These are phyloP conservation scores for Fusarium sp. DNA, from an alignment of 2,329 filamentous ascomycete species.

Conservation along the genomic window DNA sequence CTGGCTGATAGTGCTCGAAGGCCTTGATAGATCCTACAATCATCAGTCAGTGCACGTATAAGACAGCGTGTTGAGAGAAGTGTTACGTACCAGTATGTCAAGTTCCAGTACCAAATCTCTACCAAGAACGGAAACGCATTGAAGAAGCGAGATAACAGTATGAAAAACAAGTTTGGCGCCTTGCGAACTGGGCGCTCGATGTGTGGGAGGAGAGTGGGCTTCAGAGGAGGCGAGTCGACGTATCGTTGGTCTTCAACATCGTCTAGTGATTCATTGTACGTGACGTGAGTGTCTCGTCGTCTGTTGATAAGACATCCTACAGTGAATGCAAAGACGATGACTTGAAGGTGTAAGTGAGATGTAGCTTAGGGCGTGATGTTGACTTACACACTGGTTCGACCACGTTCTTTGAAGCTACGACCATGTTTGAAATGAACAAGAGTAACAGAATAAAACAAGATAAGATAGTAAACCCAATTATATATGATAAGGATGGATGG, in stretches of 20 bases:
- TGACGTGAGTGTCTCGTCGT: constrained; percentile 2
- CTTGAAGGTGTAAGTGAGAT: not conserved
- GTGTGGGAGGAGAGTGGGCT: constrained; percentile 22
- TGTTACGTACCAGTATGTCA: constrained; percentile 45
- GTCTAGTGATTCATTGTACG: not conserved
- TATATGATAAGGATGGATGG: not conserved
- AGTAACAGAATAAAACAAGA: too few relatives aligned
- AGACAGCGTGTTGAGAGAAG: not conserved
- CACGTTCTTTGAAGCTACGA: constrained; percentile 7
- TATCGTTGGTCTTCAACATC: constrained; percentile 33
- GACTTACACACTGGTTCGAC: constrained; percentile 31
- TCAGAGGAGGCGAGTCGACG: constrained; percentile 35
- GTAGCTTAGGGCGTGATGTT: rapidly evolving
- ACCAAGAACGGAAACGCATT: constrained; percentile 46
- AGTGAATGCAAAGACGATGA: constrained; percentile 37
- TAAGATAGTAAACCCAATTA: not conserved
- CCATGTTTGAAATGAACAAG: not conserved
- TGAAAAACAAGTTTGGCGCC: constrained; percentile 38
- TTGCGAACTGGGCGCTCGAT: constrained; percentile 22
- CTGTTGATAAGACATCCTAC: constrained; percentile 40
- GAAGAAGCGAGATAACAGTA: constrained; percentile 44
- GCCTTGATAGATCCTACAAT: constrained; percentile 53
- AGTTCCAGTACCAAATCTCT: constrained; percentile 51
- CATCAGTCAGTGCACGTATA: not conserved
- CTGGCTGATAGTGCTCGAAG: constrained; percentile 54